A percentile compares a stretch with the other conserved stretches of the same genome.
These are phyloP conservation scores for Rauvolfia tetraphylla DNA, from an alignment of 257 asterid genomes.

Conservation along the genomic window DNA sequence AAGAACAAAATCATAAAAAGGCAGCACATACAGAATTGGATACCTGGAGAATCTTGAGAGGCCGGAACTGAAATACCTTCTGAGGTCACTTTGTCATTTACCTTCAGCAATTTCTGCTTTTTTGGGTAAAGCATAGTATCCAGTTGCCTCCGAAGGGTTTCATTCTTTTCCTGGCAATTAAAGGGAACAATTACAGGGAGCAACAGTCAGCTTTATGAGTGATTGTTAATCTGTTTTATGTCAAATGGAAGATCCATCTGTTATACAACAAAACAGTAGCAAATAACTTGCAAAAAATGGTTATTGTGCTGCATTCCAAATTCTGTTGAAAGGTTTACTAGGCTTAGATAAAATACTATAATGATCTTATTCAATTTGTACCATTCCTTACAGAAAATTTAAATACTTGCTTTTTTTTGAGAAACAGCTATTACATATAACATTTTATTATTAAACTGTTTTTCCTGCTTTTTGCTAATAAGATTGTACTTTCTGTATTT, in stretches of 20 bases:
- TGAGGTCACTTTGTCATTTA: slow-evolving; percentile 33
- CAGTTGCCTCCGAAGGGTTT: slow-evolving; percentile 53
- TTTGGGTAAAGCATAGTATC: slow-evolving; percentile 47
- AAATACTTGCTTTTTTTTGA: too few relatives aligned
- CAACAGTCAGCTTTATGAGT: slow-evolving; percentile 14
- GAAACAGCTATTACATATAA: too few relatives aligned
- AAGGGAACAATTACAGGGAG: slow-evolving; percentile 23
- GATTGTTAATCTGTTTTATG: not conserved
- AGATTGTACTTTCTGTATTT: too few relatives aligned
- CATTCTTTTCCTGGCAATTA: slow-evolving; percentile 65
- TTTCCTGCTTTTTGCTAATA: too few relatives aligned
- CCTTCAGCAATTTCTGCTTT: slow-evolving; percentile 59
- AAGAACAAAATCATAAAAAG: not conserved
- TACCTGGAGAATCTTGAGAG: slow-evolving; percentile 77
- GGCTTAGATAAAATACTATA: not conserved
- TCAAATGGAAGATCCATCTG: not conserved
- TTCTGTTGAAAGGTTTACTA: not conserved
- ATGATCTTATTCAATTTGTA: not conserved
- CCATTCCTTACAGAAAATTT: too few relatives aligned
- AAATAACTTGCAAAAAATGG: not conserved
- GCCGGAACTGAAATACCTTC: slow-evolving; percentile 39
- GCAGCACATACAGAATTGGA: not conserved
- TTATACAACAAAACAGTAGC: not conserved
- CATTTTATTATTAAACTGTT: too few relatives aligned
- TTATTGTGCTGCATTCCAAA: not conserved